Base-by-base conservation (phyloP, 2,329 filamentous ascomycete species). In the Phialophora chinensis region DNA sequence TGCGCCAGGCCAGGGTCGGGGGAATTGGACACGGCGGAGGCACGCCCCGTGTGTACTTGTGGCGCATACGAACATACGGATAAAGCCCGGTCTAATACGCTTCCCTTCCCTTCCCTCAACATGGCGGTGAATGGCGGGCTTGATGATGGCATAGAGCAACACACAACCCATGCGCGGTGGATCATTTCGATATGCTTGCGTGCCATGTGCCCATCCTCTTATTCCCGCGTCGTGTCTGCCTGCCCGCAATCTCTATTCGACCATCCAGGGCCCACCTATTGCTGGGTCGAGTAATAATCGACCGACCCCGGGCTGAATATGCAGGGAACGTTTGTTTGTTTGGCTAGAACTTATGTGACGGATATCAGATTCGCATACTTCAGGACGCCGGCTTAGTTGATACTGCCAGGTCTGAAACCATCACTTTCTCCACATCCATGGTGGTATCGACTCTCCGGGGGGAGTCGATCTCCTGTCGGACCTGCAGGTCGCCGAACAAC, bases 401-500 rank as follows among this genome's bases (percentile, higher is more conserved):
- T 8, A 44, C 38, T 44, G 38, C 17, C 17, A 8, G 38, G 17
- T 20, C 38, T 4, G 38, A 17, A n/a, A 44, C 38, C 38, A 44
- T 44, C 49, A 5, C 49, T 52, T 52, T 52, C 49, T 52, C 20
- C 29, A 27, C 38, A 44, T 42, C 38, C n/a, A 33, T 23, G 10
- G 57, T 23, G 7, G 47, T 10, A 17, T 31, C 6, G 25, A 59
- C 25, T 14, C 31, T 60, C 42, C 27, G n/a, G 2, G 50, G 20
- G n/a, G 20, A 42, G 11, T 33, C 56, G 1, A 29, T 49, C 14
- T 65, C 60, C 17, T 29, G 50, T 25, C 17, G 11, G 5, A 63
- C 4, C 53, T 55, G 52, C 17, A 66, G 29, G 57, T 64, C 65
- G n/a, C 65, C 59, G 44, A 78, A 76, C 6, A 75, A 66, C n/a